phyloP scores from a whole-genome alignment of 257 asterid genomes.

The Nicotiana noctiflora region DNA sequence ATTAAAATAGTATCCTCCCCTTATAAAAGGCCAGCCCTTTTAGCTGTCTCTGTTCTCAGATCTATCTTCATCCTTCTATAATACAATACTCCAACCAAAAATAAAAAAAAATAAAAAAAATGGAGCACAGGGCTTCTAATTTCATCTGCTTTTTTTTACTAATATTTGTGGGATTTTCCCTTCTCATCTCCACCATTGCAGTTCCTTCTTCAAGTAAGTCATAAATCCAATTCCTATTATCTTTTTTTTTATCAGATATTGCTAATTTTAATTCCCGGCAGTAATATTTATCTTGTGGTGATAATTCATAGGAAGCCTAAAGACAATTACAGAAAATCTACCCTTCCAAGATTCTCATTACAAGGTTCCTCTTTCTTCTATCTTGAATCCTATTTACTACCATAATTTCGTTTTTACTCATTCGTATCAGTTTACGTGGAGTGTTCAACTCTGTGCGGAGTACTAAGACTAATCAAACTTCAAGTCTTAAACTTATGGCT shows the following conservation, averaged over 20 bases:
- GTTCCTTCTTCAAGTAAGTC: constrained; percentile 43
- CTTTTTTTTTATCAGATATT: background rate
- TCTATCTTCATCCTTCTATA: background rate
- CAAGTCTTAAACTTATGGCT: no score
- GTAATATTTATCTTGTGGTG: background rate
- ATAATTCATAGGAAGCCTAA: constrained; percentile 34
- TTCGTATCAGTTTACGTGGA: no score
- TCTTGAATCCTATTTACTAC: background rate
- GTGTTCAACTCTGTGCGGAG: background rate
- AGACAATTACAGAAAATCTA: constrained; percentile 4
- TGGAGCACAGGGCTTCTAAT: constrained; percentile 3
- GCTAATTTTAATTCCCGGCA: background rate
- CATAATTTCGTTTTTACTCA: no score
- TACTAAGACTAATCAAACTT: background rate
- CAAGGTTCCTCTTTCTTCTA: background rate
- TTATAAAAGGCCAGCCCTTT: background rate
- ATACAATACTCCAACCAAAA: background rate
- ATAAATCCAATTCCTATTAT: background rate
- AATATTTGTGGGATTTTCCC: constrained; percentile 19
- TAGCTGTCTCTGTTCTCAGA: background rate
- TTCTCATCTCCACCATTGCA: constrained; percentile 19
- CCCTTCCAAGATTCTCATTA: constrained; percentile 8
- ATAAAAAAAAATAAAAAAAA: constrained; percentile 3
- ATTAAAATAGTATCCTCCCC: background rate
- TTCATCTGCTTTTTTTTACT: constrained; percentile 3